Conservation (phyloP, 495 filamentous ascomycete genomes). For the Penicillium nucicola region DNA sequence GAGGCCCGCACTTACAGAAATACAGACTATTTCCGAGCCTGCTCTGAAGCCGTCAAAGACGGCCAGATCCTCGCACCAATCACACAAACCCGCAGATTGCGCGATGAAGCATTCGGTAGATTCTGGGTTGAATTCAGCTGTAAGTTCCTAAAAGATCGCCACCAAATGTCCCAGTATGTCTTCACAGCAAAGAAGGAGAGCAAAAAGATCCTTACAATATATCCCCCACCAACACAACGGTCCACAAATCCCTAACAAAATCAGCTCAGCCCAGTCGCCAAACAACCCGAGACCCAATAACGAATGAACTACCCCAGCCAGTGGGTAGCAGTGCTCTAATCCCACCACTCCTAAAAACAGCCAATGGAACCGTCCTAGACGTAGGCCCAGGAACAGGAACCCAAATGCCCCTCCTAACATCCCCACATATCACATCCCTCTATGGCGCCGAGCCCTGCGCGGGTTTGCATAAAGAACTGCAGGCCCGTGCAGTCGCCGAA, state of each 20-base stretch:
- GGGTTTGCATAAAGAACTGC: slow-evolving; percentile 51
- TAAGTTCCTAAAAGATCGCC: slow-evolving; percentile 11
- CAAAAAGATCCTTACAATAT: background rate
- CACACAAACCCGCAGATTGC: slow-evolving; percentile 26
- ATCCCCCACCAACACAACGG: too few species aligned
- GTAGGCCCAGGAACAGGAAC: slow-evolving; percentile 50
- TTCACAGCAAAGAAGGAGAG: background rate
- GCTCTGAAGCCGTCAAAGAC: slow-evolving; percentile 28
- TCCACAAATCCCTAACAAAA: background rate
- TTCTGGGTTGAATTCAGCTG: slow-evolving; percentile 43
- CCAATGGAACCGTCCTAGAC: slow-evolving; percentile 42
- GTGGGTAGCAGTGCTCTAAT: slow-evolving; percentile 34
- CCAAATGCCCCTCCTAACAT: slow-evolving; percentile 43
- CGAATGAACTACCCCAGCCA: slow-evolving; percentile 1
- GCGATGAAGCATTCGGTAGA: slow-evolving; percentile 41
- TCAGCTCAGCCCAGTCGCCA: slow-evolving; percentile 8
- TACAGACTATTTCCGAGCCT: slow-evolving; percentile 34
- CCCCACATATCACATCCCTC: slow-evolving; percentile 49
- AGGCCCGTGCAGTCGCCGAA: slow-evolving; percentile 37
- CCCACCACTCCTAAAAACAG: slow-evolving; percentile 34
- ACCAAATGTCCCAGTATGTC: background rate
- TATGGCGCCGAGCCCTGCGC: slow-evolving; percentile 68
- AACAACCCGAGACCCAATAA: slow-evolving; percentile 7
- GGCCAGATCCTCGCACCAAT: slow-evolving; percentile 40
- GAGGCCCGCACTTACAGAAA: background rate